Evolutionary conservation across 1,284 basidiomycete genomes (phyloP).

Genomic region (Bondarzewia mesenterica): DNA sequence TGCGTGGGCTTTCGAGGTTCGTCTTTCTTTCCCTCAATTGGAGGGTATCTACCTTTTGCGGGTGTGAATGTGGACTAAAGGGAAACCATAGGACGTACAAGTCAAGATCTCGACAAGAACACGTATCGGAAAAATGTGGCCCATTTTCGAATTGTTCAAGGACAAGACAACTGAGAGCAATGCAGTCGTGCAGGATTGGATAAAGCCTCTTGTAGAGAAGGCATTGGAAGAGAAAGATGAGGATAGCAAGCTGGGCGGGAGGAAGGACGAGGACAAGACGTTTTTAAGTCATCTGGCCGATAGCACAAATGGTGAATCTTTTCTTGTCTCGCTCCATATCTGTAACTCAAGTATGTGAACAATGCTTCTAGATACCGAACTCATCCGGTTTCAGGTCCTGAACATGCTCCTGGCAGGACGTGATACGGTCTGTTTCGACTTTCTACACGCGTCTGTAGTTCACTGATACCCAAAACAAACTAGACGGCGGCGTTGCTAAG

Average conservation of each 20-base stretch:
- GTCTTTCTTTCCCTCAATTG: background rate
- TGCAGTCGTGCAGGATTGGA: conserved; percentile 45
- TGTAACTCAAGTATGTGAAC: background rate
- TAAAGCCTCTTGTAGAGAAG: conserved; percentile 51
- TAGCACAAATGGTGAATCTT: conserved; percentile 45
- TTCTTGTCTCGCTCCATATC: background rate
- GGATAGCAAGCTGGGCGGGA: conserved; percentile 24
- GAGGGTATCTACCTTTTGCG: no score
- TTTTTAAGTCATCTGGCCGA: conserved; percentile 59
- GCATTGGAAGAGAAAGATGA: conserved; percentile 32
- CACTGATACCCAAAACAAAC: conserved; percentile 31
- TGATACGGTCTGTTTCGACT: conserved; percentile 45
- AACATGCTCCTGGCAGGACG: conserved; percentile 34
- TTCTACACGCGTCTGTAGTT: conserved; percentile 39
- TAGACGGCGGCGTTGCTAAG: conserved; percentile 30
- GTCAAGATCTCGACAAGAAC: conserved; percentile 44
- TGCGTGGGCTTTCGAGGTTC: conserved; percentile 46
- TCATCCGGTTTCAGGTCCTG: conserved; percentile 44
- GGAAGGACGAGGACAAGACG: conserved; percentile 37
- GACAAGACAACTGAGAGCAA: conserved; percentile 47
- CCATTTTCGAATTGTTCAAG: conserved; percentile 54
- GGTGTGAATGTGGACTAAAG: no score
- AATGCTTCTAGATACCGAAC: conserved; percentile 33
- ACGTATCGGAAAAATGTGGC: conserved; percentile 54
- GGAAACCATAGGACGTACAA: conserved; percentile 31